phyloP scores from a whole-genome alignment of 805 yeast species.

The Teunomyces aglyptinius region DNA sequence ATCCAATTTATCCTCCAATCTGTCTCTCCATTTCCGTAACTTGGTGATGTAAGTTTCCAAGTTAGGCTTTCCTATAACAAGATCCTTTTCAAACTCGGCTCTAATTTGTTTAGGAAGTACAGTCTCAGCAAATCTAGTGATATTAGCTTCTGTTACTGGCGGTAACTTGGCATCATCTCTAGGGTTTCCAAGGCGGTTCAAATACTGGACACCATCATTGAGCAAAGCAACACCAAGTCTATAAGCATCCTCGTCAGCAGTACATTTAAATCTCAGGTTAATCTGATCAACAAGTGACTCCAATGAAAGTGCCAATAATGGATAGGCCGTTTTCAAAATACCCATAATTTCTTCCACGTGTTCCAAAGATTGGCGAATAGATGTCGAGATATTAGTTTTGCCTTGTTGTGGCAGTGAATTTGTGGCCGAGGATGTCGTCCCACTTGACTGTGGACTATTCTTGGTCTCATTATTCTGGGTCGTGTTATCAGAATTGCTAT shows the following conservation, averaged over 20 bases:
- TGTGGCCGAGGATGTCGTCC: neutral
- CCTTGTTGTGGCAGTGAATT: neutral
- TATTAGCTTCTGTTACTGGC: constrained; percentile 84
- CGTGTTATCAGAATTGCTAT: neutral
- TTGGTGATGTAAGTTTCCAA: constrained; percentile 82
- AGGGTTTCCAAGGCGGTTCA: constrained; percentile 82
- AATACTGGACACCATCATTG: constrained; percentile 89
- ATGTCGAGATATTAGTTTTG: constrained; percentile 8
- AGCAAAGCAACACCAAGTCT: constrained; percentile 87
- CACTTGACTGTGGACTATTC: neutral
- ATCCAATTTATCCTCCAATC: constrained; percentile 89
- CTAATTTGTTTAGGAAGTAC: constrained; percentile 86
- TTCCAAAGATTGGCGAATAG: constrained; percentile 80
- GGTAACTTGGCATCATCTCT: constrained; percentile 87
- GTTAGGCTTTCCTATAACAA: constrained; percentile 82
- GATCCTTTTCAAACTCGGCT: constrained; percentile 88
- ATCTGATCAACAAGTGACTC: constrained; percentile 96
- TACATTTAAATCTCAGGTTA: constrained; percentile 86
- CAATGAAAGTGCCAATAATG: constrained; percentile 83
- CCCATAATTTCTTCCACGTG: constrained; percentile 91
- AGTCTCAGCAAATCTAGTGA: constrained; percentile 87
- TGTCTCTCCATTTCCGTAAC: constrained; percentile 86
- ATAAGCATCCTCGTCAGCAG: constrained; percentile 95
- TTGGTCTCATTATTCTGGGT: constrained; percentile 1
- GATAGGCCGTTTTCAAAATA: constrained; percentile 93